A percentile compares a stretch with the other conserved stretches of the same genome.
Evolutionary conservation across 192 early-diverging fungal species (phyloP).

Genomic region (Linnemannia zychae): DNA sequence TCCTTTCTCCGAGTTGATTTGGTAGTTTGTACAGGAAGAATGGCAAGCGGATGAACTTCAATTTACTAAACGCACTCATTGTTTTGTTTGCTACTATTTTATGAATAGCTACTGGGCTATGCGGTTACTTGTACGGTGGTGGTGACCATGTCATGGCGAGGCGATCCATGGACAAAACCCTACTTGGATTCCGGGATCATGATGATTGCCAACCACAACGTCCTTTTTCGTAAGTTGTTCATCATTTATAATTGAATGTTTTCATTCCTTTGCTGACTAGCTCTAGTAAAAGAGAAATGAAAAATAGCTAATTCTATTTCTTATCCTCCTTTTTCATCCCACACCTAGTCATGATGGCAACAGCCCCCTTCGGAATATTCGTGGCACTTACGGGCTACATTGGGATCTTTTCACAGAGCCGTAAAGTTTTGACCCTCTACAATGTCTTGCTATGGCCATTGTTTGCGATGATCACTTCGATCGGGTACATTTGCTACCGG

Average conservation of each 20-base stretch:
- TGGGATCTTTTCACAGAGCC: slow-evolving; percentile 64
- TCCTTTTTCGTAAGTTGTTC: slow-evolving; percentile 31
- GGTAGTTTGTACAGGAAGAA: no score
- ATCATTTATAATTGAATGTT: no score
- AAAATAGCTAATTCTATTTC: not conserved
- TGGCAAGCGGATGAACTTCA: no score
- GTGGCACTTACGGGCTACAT: slow-evolving; percentile 58
- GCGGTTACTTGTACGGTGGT: slow-evolving; percentile 46
- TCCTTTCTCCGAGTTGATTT: not conserved
- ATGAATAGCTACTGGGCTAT: slow-evolving; percentile 53
- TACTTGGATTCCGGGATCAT: slow-evolving; percentile 48
- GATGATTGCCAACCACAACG: slow-evolving; percentile 31
- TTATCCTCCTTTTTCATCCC: not conserved
- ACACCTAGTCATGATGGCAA: slow-evolving; percentile 45
- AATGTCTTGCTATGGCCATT: slow-evolving; percentile 62
- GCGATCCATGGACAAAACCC: slow-evolving; percentile 30
- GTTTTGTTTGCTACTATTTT: not conserved
- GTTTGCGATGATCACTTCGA: slow-evolving; percentile 61
- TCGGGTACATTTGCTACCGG: slow-evolving; percentile 63
- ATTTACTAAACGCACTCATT: no score
- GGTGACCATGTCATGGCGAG: slow-evolving; percentile 44
- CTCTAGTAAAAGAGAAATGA: not conserved
- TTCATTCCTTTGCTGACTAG: no score
- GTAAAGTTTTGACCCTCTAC: slow-evolving; percentile 58
- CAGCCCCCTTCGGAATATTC: slow-evolving; percentile 51